Evolutionary conservation across 257 asterid genomes (phyloP), one percentile per base, ranked within the genome.

Genomic region (Hygrophila difformis): DNA sequence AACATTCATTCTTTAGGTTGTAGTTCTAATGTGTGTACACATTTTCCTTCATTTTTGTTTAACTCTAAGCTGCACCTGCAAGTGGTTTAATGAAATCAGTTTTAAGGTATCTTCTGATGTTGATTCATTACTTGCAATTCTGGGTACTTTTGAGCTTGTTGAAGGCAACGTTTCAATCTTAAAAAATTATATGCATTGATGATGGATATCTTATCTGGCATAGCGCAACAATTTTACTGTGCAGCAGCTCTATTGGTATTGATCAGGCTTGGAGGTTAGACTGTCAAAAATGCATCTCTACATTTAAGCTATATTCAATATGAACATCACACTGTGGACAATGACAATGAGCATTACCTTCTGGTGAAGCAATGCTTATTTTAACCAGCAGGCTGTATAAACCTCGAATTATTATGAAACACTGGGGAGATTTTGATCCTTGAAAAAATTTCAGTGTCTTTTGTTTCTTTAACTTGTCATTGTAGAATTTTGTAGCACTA

Each of bases 311-410:
- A 39, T 12, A 22, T 37, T 6, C 16, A 22, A 38, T 13, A 40
- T 11, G 29, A 3, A 15, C 18, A 3, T 29, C 42, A 14, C 23
- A 39, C 45, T 15, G 34, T 40, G 6, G 12, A 41, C 1, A 2
- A 14, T 29, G 6, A 8, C 39, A 12, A 5, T 17, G 39, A n/a
- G 41, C 22, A 36, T 45, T 45, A 18, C n/a, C n/a, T n/a, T n/a
- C n/a, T n/a, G n/a, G n/a, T n/a, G n/a, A n/a, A n/a, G n/a, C 36
- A 26, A n/a, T 57, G 56, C 55, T 28, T 22, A 20, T 34, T 24
- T 45, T n/a, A n/a, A 8, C 15, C 15, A 18, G 13, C 2, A 34
- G 31, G 13, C 19, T 20, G 24, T 48, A 0, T 12, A 3, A 12
- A 26, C 10, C 21, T 19, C 22, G n/a, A n/a, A n/a, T n/a, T n/a